phyloP scores from a whole-genome alignment of 345 rosid genomes.

The Erucastrum elatum region DNA sequence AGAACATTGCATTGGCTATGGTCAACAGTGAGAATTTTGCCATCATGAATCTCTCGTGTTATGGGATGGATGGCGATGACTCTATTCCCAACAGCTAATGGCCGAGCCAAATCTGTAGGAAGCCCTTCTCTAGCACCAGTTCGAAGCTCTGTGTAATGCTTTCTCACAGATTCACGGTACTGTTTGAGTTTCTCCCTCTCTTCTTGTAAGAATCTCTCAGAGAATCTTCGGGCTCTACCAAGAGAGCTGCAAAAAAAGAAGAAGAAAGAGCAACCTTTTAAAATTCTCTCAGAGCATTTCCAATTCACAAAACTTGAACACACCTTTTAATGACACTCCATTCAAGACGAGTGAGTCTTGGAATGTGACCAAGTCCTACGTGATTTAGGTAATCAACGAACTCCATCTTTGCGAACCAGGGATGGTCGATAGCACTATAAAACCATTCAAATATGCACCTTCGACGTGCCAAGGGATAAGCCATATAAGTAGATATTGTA shows the following conservation, averaged over 20 bases:
- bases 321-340: conserved; percentile 99
- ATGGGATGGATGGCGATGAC: conserved; percentile 84
- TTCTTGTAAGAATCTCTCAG: conserved; percentile 72
- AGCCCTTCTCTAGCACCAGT: conserved; percentile 83
- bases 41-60: conserved; percentile 85
- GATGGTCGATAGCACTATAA: conserved; percentile 91
- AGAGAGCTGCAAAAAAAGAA: conserved; percentile 67
- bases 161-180: conserved; percentile 87
- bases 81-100: conserved; percentile 82
- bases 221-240: conserved; percentile 94
- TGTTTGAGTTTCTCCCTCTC: conserved; percentile 83
- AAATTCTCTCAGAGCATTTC: conserved; percentile 7
- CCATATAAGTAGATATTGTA: conserved; percentile 61
- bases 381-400: conserved; percentile 90
- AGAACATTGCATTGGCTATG: conserved; percentile 73
- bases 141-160: conserved; percentile 78
- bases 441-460: conserved; percentile 97
- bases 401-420: conserved; percentile 98
- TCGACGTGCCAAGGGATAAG: conserved; percentile 63
- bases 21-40: conserved; percentile 88
- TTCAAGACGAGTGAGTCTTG: conserved; percentile 91
- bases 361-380: conserved; percentile 91
- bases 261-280: conserved; percentile 3
- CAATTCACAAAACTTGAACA: conserved; percentile 13
- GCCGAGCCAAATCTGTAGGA: conserved; percentile 86